Evolutionary conservation across 2,329 filamentous ascomycete genomes (phyloP).

Genomic region (Cercospora canescens): DNA sequence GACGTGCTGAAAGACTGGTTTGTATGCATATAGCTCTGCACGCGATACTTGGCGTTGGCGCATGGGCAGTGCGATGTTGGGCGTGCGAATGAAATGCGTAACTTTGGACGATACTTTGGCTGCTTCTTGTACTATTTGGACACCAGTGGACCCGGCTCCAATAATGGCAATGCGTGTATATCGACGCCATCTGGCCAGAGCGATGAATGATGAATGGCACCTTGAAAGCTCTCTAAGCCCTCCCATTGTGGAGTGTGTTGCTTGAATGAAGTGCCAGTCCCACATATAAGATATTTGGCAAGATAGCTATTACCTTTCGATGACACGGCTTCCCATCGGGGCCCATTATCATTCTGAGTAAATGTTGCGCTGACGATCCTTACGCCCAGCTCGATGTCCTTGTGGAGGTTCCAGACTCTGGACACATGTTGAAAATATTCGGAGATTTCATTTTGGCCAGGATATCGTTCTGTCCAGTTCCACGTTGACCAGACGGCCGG

Average conservation of each 20-base stretch:
- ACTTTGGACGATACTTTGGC: constrained; percentile 40
- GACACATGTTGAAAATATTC: constrained; percentile 63
- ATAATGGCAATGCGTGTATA: background rate
- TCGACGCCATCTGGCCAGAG: background rate
- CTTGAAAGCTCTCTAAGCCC: background rate
- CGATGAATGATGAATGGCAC: background rate
- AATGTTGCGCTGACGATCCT: background rate
- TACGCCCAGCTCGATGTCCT: constrained; percentile 53
- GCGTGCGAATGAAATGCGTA: constrained; percentile 65
- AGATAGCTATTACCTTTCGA: background rate
- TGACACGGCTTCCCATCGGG: background rate
- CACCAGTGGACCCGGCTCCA: constrained; percentile 30
- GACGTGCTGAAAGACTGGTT: background rate
- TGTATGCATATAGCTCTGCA: constrained; percentile 27
- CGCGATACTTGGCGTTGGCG: constrained; percentile 49
- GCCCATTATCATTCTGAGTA: background rate
- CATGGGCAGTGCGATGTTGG: constrained; percentile 66
- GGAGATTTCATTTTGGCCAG: constrained; percentile 45
- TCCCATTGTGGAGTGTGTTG: background rate
- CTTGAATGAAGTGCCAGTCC: background rate
- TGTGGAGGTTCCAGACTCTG: constrained; percentile 55
- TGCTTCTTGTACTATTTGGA: constrained; percentile 38
- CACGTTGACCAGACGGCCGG: constrained; percentile 53
- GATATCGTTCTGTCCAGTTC: constrained; percentile 48
- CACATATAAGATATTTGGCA: background rate